Percentiles rank a stretch among this genome's conserved stretches.
Conservation (phyloP, 169 alveolate species). For the Plasmodium relictum region DNA sequence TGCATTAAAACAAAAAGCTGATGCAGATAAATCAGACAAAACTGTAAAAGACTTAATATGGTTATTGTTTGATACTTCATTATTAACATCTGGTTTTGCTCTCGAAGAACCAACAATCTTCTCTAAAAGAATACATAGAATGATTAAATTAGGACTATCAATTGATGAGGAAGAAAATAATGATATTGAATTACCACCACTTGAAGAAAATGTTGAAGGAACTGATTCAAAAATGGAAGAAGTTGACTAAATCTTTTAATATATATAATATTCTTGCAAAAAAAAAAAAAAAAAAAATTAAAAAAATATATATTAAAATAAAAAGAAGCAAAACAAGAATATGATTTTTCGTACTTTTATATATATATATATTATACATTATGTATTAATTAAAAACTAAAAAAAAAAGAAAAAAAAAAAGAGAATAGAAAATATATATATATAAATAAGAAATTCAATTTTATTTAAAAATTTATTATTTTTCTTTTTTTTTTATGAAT, state of each 20-base stretch:
- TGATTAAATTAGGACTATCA: slow-evolving; percentile 99
- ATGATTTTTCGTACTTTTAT: neutral
- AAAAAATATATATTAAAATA: neutral
- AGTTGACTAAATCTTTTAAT: slow-evolving; percentile 90
- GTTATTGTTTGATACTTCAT: slow-evolving; percentile 98
- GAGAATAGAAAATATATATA: no score
- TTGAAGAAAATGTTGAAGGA: slow-evolving; percentile 90
- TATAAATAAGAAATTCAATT: no score
- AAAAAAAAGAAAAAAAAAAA: no score
- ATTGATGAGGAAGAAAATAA: slow-evolving; percentile 96
- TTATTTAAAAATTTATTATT: no score
- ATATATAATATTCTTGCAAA: neutral
- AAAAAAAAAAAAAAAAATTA: neutral
- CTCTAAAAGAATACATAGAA: slow-evolving; percentile 98
- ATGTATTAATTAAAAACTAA: neutral
- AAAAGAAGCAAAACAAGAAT: neutral
- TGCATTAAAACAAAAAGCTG: slow-evolving; percentile 97
- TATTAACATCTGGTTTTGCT: slow-evolving; percentile 98
- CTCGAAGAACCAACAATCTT: slow-evolving; percentile 99
- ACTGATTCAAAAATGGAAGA: slow-evolving; percentile 97
- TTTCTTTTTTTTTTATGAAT: no score
- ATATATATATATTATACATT: neutral
- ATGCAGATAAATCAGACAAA: slow-evolving; percentile 97
- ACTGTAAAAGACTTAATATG: slow-evolving; percentile 99
- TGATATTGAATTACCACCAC: slow-evolving; percentile 93